These are phyloP conservation scores for Pleurotus tuoliensis DNA, from an alignment of 768 basidiomycete species.

Conservation along the genomic window DNA sequence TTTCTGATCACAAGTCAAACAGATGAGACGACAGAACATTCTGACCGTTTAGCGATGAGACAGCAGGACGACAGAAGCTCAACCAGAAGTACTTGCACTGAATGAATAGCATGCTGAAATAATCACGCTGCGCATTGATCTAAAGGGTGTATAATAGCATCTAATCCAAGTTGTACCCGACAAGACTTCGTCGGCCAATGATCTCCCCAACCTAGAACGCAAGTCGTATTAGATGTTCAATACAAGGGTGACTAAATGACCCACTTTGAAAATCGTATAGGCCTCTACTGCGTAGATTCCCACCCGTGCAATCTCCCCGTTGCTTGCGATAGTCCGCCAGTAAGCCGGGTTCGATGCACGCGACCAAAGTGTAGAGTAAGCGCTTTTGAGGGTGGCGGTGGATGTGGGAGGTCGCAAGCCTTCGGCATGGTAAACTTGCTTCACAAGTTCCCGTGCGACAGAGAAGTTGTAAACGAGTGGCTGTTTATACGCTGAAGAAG, in stretches of 20 bases:
- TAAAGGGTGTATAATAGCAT: constrained; percentile 11
- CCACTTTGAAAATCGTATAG: constrained; percentile 85
- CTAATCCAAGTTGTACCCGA: constrained; percentile 74
- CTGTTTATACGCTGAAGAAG: constrained; percentile 58
- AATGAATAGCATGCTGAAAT: not conserved
- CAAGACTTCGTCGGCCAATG: constrained; percentile 69
- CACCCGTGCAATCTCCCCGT: constrained; percentile 65
- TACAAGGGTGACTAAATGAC: constrained; percentile 14
- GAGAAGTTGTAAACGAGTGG: constrained; percentile 76
- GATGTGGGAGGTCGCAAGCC: constrained; percentile 67
- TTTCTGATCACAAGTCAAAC: too few relatives aligned
- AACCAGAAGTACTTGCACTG: not conserved
- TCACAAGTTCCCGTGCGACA: constrained; percentile 70
- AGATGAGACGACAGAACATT: not conserved
- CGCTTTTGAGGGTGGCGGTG: constrained; percentile 45
- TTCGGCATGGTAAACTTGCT: constrained; percentile 72
- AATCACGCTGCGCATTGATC: not conserved
- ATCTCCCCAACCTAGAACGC: constrained; percentile 77
- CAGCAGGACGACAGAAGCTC: not conserved
- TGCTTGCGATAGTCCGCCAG: constrained; percentile 55
- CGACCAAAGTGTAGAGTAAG: constrained; percentile 63
- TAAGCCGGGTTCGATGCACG: constrained; percentile 55
- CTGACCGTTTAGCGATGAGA: not conserved
- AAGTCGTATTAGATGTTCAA: too few relatives aligned
- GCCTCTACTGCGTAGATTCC: constrained; percentile 81